Conservation (phyloP, 768 basidiomycete species). For the Mrakia blollopis region DNA sequence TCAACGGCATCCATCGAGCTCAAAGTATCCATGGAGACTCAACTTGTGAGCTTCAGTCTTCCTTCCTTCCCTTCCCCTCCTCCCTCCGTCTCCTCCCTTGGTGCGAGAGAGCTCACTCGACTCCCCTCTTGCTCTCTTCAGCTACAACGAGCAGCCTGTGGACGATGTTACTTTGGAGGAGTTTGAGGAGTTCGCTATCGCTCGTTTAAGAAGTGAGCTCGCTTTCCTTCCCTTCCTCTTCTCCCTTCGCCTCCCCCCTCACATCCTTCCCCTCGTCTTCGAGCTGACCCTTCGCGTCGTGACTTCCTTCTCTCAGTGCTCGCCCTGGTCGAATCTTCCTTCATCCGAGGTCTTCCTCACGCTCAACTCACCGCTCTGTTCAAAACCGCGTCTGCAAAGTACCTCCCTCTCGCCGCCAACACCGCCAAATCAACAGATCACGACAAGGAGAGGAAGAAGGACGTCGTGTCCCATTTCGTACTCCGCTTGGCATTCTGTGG, state of each 20-base stretch:
- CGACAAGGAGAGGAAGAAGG: slow-evolving; percentile 66
- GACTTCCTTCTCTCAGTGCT: slow-evolving; percentile 51
- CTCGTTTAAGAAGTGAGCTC: slow-evolving; percentile 60
- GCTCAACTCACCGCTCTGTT: slow-evolving; percentile 69
- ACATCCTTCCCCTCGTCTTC: slow-evolving; percentile 15
- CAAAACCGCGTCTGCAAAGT: slow-evolving; percentile 60
- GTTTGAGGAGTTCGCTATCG: slow-evolving; percentile 85
- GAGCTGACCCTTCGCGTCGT: slow-evolving; percentile 36
- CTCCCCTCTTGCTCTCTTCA: slow-evolving; percentile 42
- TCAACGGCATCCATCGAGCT: neutral
- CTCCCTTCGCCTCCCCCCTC: neutral
- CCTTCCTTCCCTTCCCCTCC: neutral
- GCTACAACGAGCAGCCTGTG: slow-evolving; percentile 78
- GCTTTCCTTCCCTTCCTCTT: neutral
- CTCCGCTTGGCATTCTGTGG: slow-evolving; percentile 90
- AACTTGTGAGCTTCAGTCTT: slow-evolving; percentile 60
- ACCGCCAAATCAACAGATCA: slow-evolving; percentile 51
- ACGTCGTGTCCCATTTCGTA: slow-evolving; percentile 90
- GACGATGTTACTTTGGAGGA: slow-evolving; percentile 91
- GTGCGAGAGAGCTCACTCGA: slow-evolving; percentile 11
- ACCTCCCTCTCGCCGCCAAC: slow-evolving; percentile 64
- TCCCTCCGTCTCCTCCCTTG: neutral
- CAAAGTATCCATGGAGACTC: slow-evolving; percentile 41
- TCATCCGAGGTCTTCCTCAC: slow-evolving; percentile 73
- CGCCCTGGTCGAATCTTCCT: slow-evolving; percentile 84